Conservation (phyloP, 306 rosid species). For the Sicyos baderoa region DNA sequence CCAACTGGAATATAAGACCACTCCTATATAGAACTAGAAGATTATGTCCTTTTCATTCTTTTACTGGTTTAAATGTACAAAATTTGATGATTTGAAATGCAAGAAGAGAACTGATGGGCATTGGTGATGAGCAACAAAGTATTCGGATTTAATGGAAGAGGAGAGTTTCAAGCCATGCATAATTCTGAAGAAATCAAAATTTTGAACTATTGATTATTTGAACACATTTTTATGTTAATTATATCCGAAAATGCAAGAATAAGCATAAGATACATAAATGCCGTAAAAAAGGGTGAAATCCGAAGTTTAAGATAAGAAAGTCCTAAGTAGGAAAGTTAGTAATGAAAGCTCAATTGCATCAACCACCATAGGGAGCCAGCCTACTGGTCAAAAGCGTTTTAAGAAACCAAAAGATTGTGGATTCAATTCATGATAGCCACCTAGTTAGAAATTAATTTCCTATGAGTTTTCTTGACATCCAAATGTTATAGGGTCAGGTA, state of each 20-base stretch:
- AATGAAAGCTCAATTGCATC: neutral
- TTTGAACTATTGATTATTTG: neutral
- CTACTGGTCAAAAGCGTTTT: too few species aligned
- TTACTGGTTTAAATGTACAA: neutral
- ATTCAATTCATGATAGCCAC: too few species aligned
- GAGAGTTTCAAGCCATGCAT: constrained; percentile 15
- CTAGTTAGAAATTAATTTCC: too few species aligned
- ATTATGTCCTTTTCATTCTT: constrained; percentile 5
- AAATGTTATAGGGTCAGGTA: too few species aligned
- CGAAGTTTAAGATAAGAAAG: neutral
- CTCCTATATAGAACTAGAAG: constrained; percentile 47
- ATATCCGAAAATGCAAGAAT: neutral
- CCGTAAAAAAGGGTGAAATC: neutral
- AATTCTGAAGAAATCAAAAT: neutral
- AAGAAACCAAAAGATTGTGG: too few species aligned
- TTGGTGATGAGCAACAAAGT: neutral
- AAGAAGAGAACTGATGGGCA: neutral
- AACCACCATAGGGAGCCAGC: too few species aligned
- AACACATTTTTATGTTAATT: neutral
- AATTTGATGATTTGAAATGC: neutral
- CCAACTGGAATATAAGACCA: constrained; percentile 99
- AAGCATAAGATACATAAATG: constrained; percentile 1
- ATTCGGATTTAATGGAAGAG: neutral
- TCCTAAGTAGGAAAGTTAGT: neutral
- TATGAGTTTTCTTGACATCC: too few species aligned